These are phyloP conservation scores for Aspergillus pseudoglaucus DNA, from an alignment of 2,329 filamentous ascomycete species.

Conservation along the genomic window DNA sequence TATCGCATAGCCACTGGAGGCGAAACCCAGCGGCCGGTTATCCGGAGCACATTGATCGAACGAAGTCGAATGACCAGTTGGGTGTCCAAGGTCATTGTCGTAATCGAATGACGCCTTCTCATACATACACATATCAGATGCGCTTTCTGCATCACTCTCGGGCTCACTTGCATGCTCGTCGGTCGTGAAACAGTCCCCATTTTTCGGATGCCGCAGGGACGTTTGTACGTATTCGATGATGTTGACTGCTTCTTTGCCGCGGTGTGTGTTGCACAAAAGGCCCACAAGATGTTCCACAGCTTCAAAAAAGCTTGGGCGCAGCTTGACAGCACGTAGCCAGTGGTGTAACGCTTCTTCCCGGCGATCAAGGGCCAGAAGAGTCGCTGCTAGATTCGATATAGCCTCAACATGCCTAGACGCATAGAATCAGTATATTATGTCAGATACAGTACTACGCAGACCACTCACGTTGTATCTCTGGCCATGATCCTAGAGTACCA, in stretches of 20 bases:
- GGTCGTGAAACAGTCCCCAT: constrained; percentile 42
- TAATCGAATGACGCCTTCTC: constrained; percentile 54
- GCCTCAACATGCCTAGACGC: constrained; percentile 73
- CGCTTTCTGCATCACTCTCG: constrained; percentile 49
- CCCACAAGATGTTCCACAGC: constrained; percentile 92
- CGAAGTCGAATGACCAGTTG: constrained; percentile 19
- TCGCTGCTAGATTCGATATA: constrained; percentile 86
- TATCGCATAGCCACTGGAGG: constrained; percentile 76
- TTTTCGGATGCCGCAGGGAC: constrained; percentile 53
- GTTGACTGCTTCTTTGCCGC: constrained; percentile 75
- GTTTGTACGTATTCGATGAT: constrained; percentile 81
- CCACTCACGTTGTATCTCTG: constrained; percentile 49
- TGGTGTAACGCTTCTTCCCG: constrained; percentile 76
- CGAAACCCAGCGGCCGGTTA: constrained; percentile 50
- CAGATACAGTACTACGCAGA: constrained; percentile 5
- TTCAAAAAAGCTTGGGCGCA: constrained; percentile 84
- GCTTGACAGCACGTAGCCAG: constrained; percentile 77
- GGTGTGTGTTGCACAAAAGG: constrained; percentile 71
- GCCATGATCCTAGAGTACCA: constrained; percentile 52
- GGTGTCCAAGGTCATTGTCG: constrained; percentile 35
- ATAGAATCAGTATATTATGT: constrained; percentile 16
- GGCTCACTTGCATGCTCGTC: constrained; percentile 54
- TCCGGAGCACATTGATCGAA: constrained; percentile 23
- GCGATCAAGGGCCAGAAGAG: constrained; percentile 74
- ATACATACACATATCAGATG: constrained; percentile 47